Percentiles rank a stretch among this genome's conserved stretches.
These are phyloP conservation scores for Rhizopus microsporus DNA, from an alignment of 371 early-diverging fungal species.

Conservation along the genomic window DNA sequence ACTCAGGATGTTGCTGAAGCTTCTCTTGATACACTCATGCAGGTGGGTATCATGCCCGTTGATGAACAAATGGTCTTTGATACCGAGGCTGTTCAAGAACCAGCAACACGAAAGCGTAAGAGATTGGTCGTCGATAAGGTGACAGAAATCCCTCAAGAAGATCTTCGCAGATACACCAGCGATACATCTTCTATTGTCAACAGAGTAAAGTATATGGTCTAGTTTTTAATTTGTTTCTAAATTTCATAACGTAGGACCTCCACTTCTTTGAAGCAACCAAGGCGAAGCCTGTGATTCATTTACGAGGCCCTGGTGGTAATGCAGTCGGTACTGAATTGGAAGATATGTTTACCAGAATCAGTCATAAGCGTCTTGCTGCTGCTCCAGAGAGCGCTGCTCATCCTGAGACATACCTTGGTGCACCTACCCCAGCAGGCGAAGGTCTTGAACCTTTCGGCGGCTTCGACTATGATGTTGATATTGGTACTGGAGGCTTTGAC, in stretches of 20 bases:
- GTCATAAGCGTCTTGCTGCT: constrained; percentile 25
- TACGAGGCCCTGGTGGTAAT: constrained; percentile 12
- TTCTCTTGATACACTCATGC: constrained; percentile 30
- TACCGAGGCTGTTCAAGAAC: constrained; percentile 15
- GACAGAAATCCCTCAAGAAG: constrained; percentile 68
- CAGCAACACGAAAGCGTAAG: constrained; percentile 47
- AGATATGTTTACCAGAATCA: constrained; percentile 14
- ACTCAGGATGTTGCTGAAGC: neutral
- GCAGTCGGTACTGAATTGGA: constrained; percentile 14
- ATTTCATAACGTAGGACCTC: neutral
- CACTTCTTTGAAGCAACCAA: neutral
- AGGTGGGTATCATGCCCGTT: constrained; percentile 35
- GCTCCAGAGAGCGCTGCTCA: neutral
- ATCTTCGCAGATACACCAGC: constrained; percentile 47
- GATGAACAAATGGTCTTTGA: constrained; percentile 33
- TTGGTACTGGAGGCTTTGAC: constrained; percentile 7
- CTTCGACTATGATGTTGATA: constrained; percentile 28
- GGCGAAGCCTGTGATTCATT: constrained; percentile 1
- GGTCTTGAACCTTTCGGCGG: constrained; percentile 13
- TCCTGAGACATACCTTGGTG: constrained; percentile 13
- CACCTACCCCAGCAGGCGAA: constrained; percentile 12
- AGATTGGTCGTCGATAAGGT: constrained; percentile 67
- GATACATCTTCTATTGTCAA: constrained; percentile 51
- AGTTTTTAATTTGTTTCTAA: too few species aligned
- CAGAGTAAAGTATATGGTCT: constrained; percentile 14